These are phyloP conservation scores for Trichaptum fuscoviolaceum DNA, from an alignment of 768 basidiomycete genomes.

Conservation along the genomic window DNA sequence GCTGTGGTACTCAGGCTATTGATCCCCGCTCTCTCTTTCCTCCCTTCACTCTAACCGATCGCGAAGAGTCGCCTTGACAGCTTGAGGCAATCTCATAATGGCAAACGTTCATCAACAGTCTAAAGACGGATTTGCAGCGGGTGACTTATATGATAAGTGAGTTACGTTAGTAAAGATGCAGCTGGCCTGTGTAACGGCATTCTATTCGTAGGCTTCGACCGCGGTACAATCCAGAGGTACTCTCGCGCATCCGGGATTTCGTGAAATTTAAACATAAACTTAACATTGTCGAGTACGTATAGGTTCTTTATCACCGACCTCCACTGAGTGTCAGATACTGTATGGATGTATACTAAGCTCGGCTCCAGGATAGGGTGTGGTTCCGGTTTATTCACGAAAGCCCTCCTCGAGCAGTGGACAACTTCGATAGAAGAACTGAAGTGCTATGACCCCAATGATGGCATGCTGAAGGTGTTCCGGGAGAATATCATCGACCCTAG, in stretches of 20 bases:
- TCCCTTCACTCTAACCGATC: too few relatives aligned
- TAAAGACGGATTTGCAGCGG: not conserved
- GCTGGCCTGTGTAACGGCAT: not conserved
- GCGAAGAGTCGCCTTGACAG: not conserved
- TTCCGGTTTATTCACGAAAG: conserved; percentile 85
- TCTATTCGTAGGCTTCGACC: not conserved
- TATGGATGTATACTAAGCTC: too few relatives aligned
- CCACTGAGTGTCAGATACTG: too few relatives aligned
- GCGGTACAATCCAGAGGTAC: not conserved
- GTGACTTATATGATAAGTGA: not conserved
- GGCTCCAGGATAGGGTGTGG: conserved; percentile 67
- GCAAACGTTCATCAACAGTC: not conserved
- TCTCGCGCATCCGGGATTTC: not conserved
- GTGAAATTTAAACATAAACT: not conserved
- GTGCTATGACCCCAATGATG: conserved; percentile 83
- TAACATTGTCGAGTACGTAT: not conserved
- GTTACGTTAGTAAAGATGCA: too few relatives aligned
- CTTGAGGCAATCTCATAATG: not conserved
- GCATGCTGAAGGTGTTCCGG: conserved; percentile 75
- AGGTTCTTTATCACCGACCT: not conserved
- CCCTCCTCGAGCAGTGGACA: conserved; percentile 59
- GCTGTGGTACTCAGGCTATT: too few relatives aligned
- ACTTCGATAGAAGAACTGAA: conserved; percentile 45
- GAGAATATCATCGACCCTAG: conserved; percentile 50
- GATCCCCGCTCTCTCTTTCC: not conserved